phyloP scores from a whole-genome alignment of 305 asterid species.

The Stenogyne calaminthoides region DNA sequence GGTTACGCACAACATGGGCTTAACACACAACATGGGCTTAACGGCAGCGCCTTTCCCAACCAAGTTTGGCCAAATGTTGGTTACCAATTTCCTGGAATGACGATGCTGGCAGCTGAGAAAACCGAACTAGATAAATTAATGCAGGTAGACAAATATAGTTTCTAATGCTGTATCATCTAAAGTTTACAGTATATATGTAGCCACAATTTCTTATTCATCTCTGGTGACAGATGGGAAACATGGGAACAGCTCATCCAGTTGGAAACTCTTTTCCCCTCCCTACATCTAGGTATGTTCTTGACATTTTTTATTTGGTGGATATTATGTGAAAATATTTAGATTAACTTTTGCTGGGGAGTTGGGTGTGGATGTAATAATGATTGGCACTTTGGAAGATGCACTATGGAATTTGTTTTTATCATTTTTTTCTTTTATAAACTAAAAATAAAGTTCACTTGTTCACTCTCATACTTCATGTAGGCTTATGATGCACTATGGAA shows the following conservation, averaged over 20 bases:
- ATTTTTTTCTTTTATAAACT: neutral
- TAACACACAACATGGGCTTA: constrained; percentile 52
- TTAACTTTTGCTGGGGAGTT: neutral
- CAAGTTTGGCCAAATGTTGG: constrained; percentile 79
- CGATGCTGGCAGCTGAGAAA: constrained; percentile 63
- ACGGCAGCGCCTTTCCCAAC: constrained; percentile 51
- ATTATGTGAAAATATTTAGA: constrained; percentile 10
- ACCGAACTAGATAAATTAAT: constrained; percentile 57
- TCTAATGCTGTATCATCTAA: constrained; percentile 20
- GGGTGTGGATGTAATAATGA: constrained; percentile 23
- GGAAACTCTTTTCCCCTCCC: constrained; percentile 61
- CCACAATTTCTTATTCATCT: constrained; percentile 35
- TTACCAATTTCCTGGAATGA: constrained; percentile 71
- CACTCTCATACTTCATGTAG: neutral
- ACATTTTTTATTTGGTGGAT: constrained; percentile 9
- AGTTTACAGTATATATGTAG: constrained; percentile 23
- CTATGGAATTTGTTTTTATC: neutral
- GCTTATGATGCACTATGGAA: constrained; percentile 14
- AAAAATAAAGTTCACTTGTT: constrained; percentile 4
- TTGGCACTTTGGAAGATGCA: neutral
- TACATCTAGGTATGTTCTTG: constrained; percentile 55
- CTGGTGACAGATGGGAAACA: constrained; percentile 64
- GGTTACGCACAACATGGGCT: too few relatives aligned
- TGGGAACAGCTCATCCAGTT: constrained; percentile 50
- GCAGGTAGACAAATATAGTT: constrained; percentile 61